These are phyloP conservation scores for Emericellopsis atlantica DNA, from an alignment of 2,329 filamentous ascomycete genomes.

Conservation along the genomic window DNA sequence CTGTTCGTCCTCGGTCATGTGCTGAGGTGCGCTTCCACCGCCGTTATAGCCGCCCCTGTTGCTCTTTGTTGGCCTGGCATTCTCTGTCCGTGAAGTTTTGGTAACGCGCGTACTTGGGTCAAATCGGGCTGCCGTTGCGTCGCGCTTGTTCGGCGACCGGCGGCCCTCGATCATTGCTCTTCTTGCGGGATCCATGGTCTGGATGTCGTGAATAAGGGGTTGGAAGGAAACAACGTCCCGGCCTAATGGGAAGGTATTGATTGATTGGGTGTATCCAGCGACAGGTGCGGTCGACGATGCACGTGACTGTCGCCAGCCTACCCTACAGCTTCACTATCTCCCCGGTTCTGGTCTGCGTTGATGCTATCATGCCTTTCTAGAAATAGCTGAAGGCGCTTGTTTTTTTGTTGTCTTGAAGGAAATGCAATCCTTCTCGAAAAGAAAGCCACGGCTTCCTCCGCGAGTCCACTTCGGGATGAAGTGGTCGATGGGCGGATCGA, in stretches of 20 bases:
- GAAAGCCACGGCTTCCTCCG: too few relatives aligned
- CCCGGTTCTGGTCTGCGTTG: too few relatives aligned
- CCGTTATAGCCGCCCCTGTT: slow-evolving; percentile 9
- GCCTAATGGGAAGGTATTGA: neutral
- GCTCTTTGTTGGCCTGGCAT: slow-evolving; percentile 12
- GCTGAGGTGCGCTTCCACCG: slow-evolving; percentile 14
- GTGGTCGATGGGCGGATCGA: too few relatives aligned
- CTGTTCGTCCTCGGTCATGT: slow-evolving; percentile 64
- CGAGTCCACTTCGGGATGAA: too few relatives aligned
- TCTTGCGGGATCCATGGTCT: slow-evolving; percentile 39
- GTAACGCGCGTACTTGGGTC: slow-evolving; percentile 43
- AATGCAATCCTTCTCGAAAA: too few relatives aligned
- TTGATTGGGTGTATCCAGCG: neutral
- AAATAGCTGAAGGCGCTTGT: too few relatives aligned
- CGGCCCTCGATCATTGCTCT: slow-evolving; percentile 39
- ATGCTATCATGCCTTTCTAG: too few relatives aligned
- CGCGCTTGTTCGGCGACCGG: slow-evolving; percentile 27
- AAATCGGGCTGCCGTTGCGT: slow-evolving; percentile 41
- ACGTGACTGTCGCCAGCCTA: neutral
- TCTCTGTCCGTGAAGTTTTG: slow-evolving; percentile 28
- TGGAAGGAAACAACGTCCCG: neutral
- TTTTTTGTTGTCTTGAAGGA: too few relatives aligned
- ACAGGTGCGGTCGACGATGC: too few relatives aligned
- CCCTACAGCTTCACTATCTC: too few relatives aligned
- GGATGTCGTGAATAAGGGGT: neutral